Evolutionary conservation across 148 eudicot species (phyloP).

Genomic region (Vaccinium myrtillus): DNA sequence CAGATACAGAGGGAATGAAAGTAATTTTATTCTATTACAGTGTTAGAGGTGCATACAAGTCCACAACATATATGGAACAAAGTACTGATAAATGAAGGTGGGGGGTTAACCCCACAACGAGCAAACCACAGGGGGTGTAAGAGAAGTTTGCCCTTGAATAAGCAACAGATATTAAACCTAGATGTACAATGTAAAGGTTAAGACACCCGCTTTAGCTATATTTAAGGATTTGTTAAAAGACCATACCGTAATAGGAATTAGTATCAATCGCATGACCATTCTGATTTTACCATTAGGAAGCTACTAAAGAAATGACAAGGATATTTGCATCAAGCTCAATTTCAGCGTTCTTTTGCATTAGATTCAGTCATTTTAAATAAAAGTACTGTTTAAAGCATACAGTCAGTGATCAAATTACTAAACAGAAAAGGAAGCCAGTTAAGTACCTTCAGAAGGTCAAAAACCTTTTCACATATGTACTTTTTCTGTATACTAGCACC

Average conservation of each 20-base stretch:
- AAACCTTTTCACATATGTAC: conserved; percentile 95
- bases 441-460: conserved; percentile 92
- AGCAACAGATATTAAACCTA: neutral
- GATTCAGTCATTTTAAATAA: neutral
- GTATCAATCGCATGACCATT: neutral
- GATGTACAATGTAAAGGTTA: neutral
- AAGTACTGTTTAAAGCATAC: neutral
- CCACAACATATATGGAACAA: too few relatives aligned
- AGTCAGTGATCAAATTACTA: neutral
- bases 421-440: conserved; percentile 12
- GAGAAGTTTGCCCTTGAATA: too few relatives aligned
- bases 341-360: neutral
- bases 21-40: too few relatives aligned
- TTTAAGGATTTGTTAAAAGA: neutral
- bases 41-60: too few relatives aligned
- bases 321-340: neutral
- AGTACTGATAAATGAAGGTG: too few relatives aligned
- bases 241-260: neutral
- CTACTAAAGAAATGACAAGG: neutral
- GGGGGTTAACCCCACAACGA: too few relatives aligned
- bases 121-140: too few relatives aligned
- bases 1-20: too few relatives aligned
- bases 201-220: neutral
- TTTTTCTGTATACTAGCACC: conserved; percentile 92
- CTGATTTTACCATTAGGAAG: neutral